Evolutionary conservation across 371 early-diverging fungal genomes (phyloP), one percentile per base, ranked within the genome.

Genomic region (Zopfochytrium polystomum): DNA sequence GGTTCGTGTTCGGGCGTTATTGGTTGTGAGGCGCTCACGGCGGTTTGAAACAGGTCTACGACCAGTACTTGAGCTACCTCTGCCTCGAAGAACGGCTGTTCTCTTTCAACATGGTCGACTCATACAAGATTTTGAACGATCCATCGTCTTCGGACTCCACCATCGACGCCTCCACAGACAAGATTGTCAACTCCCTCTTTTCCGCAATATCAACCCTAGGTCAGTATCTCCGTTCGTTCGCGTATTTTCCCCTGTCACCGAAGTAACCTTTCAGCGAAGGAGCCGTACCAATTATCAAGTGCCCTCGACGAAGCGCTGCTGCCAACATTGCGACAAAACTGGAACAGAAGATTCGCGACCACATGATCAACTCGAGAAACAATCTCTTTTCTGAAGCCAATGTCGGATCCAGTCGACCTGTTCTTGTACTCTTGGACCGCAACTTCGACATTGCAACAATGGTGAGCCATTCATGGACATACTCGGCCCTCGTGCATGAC

Each of bases 381-480:
- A 61, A 85, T 65, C 74, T 93, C 33, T 93, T 92, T 71, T 72
- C 83, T 0, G 73, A 23, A 53, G 26, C 54, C 56, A 42, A 55
- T 34, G 23, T 23, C 42, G 11, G 11, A 56, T 7, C 50, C 65
- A 29, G 71, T 58, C 44, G 65, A 63, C 58, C 81, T 80, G 90
- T 96, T 2, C 80, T 99, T 52, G 83, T 99, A 20, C 68, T 99
- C 22, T 73, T 99, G 50, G 98, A 98, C 61, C 82, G 99, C 61
- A 91, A 92, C 66, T 79, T 95, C 79, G 99, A 99, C 79, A 69
- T 99, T 52, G 82, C 88, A 18, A 87, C 95, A 18, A 92, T 99
- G 86, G 77, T 99, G 58, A 84, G 83, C 58, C 99, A 99, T 75
- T 89, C 95, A 2, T 98, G 99, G 98, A 96, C 95, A 0, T 99